These are phyloP conservation scores for Tolypocladium paradoxum DNA, from an alignment of 2,329 filamentous ascomycete species.

Conservation along the genomic window DNA sequence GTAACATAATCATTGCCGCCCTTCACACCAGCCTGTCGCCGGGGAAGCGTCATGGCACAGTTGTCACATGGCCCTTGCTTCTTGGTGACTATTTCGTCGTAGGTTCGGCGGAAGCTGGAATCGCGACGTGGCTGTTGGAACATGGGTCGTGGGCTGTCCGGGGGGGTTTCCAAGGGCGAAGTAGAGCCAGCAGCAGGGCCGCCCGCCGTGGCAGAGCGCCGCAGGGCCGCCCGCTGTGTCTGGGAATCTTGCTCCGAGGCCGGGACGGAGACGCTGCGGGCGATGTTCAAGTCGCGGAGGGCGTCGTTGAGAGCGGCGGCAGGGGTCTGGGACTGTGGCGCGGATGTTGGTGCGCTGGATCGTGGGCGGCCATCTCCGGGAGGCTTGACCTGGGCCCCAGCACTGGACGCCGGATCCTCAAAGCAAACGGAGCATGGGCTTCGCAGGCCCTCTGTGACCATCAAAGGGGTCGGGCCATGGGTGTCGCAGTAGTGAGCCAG, in stretches of 20 bases:
- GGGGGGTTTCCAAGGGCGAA: slow-evolving; percentile 44
- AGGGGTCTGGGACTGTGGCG: slow-evolving; percentile 21
- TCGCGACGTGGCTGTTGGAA: slow-evolving; percentile 35
- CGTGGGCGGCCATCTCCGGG: slow-evolving; percentile 24
- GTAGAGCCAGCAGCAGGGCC: slow-evolving; percentile 15
- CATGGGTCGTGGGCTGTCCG: slow-evolving; percentile 41
- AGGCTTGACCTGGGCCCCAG: slow-evolving; percentile 5
- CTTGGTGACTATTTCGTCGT: slow-evolving; percentile 54
- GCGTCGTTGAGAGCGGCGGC: slow-evolving; percentile 33
- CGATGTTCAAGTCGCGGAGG: slow-evolving; percentile 35
- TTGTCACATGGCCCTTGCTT: slow-evolving; percentile 56
- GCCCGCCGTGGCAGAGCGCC: slow-evolving; percentile 23
- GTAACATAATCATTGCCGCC: slow-evolving; percentile 18
- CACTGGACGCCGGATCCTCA: slow-evolving; percentile 22
- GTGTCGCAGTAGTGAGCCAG: slow-evolving; percentile 62
- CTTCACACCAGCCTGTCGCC: slow-evolving; percentile 17
- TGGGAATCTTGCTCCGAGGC: slow-evolving; percentile 34
- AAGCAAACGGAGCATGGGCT: slow-evolving; percentile 50
- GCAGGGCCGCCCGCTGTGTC: slow-evolving; percentile 28
- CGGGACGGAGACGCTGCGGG: slow-evolving; percentile 31
- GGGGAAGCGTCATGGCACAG: slow-evolving; percentile 54
- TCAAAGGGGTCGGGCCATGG: slow-evolving; percentile 57
- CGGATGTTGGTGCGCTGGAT: slow-evolving; percentile 26
- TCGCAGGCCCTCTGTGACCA: slow-evolving; percentile 58
- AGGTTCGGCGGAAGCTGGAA: slow-evolving; percentile 50